Conservation (phyloP, 1,284 basidiomycete species). For the Apiotrichum porosum region DNA sequence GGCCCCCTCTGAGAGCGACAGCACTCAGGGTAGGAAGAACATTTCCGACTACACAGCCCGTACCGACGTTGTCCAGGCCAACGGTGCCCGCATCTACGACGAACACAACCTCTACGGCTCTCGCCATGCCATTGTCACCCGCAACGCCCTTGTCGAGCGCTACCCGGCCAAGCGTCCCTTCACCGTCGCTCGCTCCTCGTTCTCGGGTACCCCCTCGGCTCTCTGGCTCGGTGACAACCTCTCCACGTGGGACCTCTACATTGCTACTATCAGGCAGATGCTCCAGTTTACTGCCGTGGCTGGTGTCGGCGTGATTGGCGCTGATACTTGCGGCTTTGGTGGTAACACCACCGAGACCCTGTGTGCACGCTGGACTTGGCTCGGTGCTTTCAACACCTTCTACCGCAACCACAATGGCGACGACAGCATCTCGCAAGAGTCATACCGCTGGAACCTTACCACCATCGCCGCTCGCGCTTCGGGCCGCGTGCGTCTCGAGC, state of each 20-base stretch:
- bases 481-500: conserved; percentile 54
- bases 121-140: conserved; percentile 64
- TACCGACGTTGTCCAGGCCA: conserved; percentile 57
- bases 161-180: conserved; percentile 60
- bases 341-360: conserved; percentile 73
- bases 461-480: conserved; percentile 64
- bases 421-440: conserved; percentile 55
- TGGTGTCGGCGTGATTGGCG: conserved; percentile 58
- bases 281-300: conserved; percentile 14
- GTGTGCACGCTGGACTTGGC: conserved; percentile 62
- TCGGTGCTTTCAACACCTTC: conserved; percentile 51
- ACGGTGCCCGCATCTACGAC: conserved; percentile 62
- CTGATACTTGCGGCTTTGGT: conserved; percentile 58
- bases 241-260: conserved; percentile 48
- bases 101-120: conserved; percentile 63
- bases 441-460: conserved; percentile 69
- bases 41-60: conserved; percentile 34
- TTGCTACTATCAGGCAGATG: conserved; percentile 11
- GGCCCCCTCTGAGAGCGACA: conserved; percentile 16
- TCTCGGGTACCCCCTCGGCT: conserved; percentile 59
- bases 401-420: conserved; percentile 42
- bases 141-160: conserved; percentile 59
- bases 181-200: conserved; percentile 67
- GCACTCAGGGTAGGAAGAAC: conserved; percentile 18
- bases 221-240: conserved; percentile 66